Percentiles rank a stretch among this genome's conserved stretches.
phyloP scores from a whole-genome alignment of 164 flowering plant genomes.

The Paratinospora sagittata region DNA sequence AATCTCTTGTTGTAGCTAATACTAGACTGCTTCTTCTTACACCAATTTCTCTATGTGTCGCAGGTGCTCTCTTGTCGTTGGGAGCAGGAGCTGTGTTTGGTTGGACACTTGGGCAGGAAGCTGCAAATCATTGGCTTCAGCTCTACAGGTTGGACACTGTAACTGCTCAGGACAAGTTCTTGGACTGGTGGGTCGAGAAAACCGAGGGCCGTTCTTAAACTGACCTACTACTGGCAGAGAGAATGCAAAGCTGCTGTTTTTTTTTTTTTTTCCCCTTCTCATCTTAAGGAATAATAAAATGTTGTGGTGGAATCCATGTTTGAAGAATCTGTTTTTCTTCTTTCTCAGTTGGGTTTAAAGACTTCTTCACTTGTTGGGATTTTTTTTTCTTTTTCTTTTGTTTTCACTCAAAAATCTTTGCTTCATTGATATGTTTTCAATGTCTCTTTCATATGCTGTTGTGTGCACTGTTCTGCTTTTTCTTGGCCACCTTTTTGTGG shows the following conservation, averaged over 20 bases:
- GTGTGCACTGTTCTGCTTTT: background rate
- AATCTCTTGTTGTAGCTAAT: background rate
- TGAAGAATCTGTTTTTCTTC: background rate
- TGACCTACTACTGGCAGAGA: background rate
- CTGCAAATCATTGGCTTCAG: conserved; percentile 57
- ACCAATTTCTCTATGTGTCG: background rate
- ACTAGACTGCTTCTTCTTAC: background rate
- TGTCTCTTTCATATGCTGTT: background rate
- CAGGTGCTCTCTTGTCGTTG: conserved; percentile 74
- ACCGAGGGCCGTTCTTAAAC: conserved; percentile 14
- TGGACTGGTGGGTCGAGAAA: conserved; percentile 79
- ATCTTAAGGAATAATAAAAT: background rate
- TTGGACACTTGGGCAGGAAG: conserved; percentile 68
- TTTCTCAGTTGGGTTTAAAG: background rate
- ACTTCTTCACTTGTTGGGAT: background rate
- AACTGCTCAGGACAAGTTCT: conserved; percentile 67
- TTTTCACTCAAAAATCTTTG: background rate
- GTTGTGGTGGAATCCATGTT: background rate
- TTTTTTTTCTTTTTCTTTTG: too few species aligned
- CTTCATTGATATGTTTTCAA: background rate
- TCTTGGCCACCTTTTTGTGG: background rate
- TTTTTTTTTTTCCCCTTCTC: background rate
- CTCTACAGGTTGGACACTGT: conserved; percentile 69
- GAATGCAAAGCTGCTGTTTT: background rate
- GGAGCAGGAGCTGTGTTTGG: conserved; percentile 74